Evolutionary conservation across 2,329 filamentous ascomycete genomes (phyloP).

Genomic region (Penicillium corylophilum): DNA sequence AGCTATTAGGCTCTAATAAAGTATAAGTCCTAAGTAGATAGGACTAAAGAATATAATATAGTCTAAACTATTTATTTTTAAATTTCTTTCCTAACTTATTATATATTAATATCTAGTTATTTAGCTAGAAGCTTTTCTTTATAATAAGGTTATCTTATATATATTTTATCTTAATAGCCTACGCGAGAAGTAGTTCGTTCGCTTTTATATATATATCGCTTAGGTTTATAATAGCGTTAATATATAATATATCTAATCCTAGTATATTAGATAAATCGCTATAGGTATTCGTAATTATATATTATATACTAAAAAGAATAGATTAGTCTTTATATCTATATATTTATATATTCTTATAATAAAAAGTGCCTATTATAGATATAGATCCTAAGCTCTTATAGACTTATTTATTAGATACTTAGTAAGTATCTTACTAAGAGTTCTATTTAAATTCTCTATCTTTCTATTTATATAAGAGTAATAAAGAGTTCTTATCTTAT

Average conservation of each 20-base stretch:
- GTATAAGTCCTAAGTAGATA: conserved; percentile 9
- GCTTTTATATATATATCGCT: neutral
- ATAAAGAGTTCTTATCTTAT: neutral
- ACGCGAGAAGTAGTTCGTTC: neutral
- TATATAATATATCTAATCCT: neutral
- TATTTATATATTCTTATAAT: neutral
- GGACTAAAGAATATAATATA: conserved; percentile 1
- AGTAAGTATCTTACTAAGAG: conserved; percentile 2
- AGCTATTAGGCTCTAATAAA: neutral
- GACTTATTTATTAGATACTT: conserved; percentile 9
- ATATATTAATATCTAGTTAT: conserved; percentile 2
- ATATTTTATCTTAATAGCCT: neutral
- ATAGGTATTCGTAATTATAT: neutral
- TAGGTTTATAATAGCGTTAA: neutral
- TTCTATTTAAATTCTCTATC: conserved; percentile 8
- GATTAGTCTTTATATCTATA: neutral
- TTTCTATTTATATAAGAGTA: conserved; percentile 8
- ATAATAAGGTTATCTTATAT: conserved; percentile 2
- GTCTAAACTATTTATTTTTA: conserved; percentile 11
- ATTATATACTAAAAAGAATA: neutral
- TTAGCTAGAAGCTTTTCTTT: conserved; percentile 2
- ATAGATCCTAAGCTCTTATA: conserved; percentile 4
- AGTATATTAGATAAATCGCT: too few species aligned
- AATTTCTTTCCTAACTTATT: conserved; percentile 13
- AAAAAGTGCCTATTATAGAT: conserved; percentile 3